Evolutionary conservation across 768 basidiomycete genomes (phyloP).

Genomic region (Tulasnella sp.): DNA sequence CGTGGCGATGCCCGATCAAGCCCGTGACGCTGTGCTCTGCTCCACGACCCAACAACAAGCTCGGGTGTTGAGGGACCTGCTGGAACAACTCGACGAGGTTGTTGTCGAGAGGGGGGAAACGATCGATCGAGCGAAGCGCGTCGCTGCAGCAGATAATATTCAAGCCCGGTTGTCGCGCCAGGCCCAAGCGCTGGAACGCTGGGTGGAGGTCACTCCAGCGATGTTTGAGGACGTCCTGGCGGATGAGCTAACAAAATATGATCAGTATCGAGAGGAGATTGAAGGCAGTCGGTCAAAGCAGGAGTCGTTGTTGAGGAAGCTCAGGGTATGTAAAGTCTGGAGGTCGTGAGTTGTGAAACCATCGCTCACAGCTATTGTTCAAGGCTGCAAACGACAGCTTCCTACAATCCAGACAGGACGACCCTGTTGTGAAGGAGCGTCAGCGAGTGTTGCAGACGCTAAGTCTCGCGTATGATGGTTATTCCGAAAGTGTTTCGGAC

Average conservation of each 20-base stretch:
- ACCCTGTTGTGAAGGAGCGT: slow-evolving; percentile 64
- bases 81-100: slow-evolving; percentile 74
- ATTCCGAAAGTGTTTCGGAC: slow-evolving; percentile 72
- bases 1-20: not conserved
- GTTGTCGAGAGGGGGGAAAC: slow-evolving; percentile 48
- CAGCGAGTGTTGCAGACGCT: slow-evolving; percentile 73
- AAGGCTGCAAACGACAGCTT: slow-evolving; percentile 62
- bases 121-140: slow-evolving; percentile 49
- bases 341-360: not conserved
- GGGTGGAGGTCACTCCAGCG: slow-evolving; percentile 62
- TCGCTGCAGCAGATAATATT: slow-evolving; percentile 63
- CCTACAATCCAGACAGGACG: slow-evolving; percentile 64
- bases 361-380: not conserved
- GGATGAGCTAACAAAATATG: slow-evolving; percentile 70
- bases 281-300: slow-evolving; percentile 50
- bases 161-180: slow-evolving; percentile 52
- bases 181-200: slow-evolving; percentile 52
- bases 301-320: slow-evolving; percentile 47
- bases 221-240: slow-evolving; percentile 83
- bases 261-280: slow-evolving; percentile 46
- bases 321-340: slow-evolving; percentile 42
- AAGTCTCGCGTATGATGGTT: slow-evolving; percentile 78
- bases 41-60: slow-evolving; percentile 50
- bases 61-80: slow-evolving; percentile 53
- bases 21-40: slow-evolving; percentile 20